A percentile compares a stretch with the other conserved stretches of the same genome.
Evolutionary conservation across 2,329 filamentous ascomycete genomes (phyloP).

Genomic region (Colletotrichum euphorbiae): DNA sequence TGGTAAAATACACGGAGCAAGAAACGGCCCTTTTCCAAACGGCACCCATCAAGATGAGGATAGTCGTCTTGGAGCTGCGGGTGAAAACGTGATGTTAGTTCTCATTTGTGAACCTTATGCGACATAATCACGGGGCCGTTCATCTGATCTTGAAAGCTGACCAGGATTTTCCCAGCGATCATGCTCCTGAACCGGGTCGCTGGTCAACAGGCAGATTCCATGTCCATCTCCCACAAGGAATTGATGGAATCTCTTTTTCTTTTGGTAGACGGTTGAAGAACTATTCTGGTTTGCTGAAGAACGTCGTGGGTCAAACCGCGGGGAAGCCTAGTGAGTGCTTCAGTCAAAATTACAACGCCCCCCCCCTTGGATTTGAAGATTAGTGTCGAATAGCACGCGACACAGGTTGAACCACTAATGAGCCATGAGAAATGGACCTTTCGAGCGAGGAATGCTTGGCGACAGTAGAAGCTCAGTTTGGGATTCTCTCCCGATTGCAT

Average conservation of each 20-base stretch:
- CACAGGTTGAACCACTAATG: background rate
- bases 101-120: background rate
- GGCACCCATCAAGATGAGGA: background rate
- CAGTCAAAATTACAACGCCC: too few relatives aligned
- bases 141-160: slow-evolving; percentile 7
- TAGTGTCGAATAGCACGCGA: background rate
- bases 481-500: slow-evolving; percentile 7
- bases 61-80: too few relatives aligned
- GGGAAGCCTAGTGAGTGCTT: background rate
- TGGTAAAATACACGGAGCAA: background rate
- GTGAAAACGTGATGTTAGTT: background rate
- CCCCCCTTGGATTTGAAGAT: background rate
- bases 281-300: background rate
- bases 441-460: too few relatives aligned
- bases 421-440: background rate
- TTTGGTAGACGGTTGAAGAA: background rate
- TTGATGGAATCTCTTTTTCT: background rate
- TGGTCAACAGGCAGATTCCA: too few relatives aligned
- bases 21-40: slow-evolving; percentile 3
- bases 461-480: too few relatives aligned
- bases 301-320: background rate
- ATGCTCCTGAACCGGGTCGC: too few relatives aligned
- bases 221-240: too few relatives aligned
- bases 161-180: background rate
- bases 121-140: slow-evolving; percentile 2